Evolutionary conservation across 2,329 filamentous ascomycete genomes (phyloP), one percentile per base, ranked within the genome.

Genomic region (Ophiostoma angusticollis): DNA sequence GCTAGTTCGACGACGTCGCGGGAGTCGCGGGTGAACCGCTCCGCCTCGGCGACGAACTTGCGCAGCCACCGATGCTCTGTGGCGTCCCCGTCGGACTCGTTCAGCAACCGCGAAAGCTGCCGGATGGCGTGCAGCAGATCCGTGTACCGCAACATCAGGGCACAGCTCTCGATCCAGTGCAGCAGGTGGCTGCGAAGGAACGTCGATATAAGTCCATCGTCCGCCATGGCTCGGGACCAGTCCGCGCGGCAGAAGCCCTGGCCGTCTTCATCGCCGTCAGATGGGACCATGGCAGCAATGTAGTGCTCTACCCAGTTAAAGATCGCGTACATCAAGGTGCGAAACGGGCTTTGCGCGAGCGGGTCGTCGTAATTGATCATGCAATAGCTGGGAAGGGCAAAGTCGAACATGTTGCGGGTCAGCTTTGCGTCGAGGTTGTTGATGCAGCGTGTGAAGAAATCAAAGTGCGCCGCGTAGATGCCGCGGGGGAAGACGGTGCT

Each of bases 161-260:
- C 58, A 5, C 65, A 50, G 25, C 58, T 55, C 40, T 67, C 62
- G 2, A 67, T 46, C 62, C 60, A 67, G 37, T 65, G 53, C 2
- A 67, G 52, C 34, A 56, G 52, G n/a, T 60, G 53, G 14, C 49
- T 40, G 40, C 49, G 35, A 7, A 64, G 42, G 42, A 65, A 65
- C 3, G 21, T 13, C 38, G 53, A 14, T 6, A 30, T 37, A 5
- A 54, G 41, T 16, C 14, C 16, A 19, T 49, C 51, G 32, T 44
- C 28, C 13, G 28, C 11, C 28, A 16, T 6, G 5, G 13, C 28
- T 6, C 9, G 13, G 6, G 5, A 5, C 28, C 25, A 28, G 25
- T 28, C 25, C 12, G 6, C 25, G 12, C 25, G 25, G 25, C n/a
- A 13, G 25, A n/a, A 13, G n/a, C n/a, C n/a, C n/a, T n/a, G n/a